These are phyloP conservation scores for Penicillium silybi DNA, from an alignment of 495 filamentous ascomycete genomes.

Conservation along the genomic window DNA sequence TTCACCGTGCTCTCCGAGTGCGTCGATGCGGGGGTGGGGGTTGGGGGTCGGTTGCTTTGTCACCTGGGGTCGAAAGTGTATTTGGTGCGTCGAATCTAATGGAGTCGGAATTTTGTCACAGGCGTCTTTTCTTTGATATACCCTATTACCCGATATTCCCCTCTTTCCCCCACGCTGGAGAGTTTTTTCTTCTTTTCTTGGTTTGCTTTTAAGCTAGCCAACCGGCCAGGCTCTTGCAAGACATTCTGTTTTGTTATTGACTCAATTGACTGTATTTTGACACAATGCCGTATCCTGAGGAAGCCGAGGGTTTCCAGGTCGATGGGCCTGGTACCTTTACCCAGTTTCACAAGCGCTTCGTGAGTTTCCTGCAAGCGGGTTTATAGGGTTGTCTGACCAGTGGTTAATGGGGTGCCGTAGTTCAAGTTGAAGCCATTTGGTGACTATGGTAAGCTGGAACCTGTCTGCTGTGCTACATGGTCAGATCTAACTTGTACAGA, in stretches of 20 bases:
- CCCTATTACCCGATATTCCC: slow-evolving; percentile 10
- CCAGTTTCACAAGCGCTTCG: slow-evolving; percentile 62
- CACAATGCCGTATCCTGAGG: slow-evolving; percentile 74
- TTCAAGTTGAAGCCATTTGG: slow-evolving; percentile 77
- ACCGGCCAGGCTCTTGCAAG: background rate
- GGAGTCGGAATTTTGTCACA: background rate
- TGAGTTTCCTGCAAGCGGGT: slow-evolving; percentile 25
- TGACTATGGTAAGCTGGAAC: slow-evolving; percentile 43
- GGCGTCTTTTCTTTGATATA: too few species aligned
- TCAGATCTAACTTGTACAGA: slow-evolving; percentile 35
- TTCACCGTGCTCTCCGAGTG: slow-evolving; percentile 7
- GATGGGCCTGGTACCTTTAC: slow-evolving; percentile 56
- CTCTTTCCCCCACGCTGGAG: slow-evolving; percentile 2
- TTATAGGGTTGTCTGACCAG: background rate
- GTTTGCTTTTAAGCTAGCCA: background rate
- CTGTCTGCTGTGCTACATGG: background rate
- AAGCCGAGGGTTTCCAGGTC: slow-evolving; percentile 71
- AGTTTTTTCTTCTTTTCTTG: background rate
- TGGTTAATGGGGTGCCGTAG: slow-evolving; percentile 30
- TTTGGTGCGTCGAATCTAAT: background rate
- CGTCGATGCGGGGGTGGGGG: background rate
- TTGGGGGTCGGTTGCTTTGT: background rate
- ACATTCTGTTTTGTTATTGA: background rate
- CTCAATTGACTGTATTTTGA: slow-evolving; percentile 1
- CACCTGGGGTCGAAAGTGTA: background rate